Conservation (phyloP, 495 filamentous ascomycete species). For the Staphylotrichum tortipilum region DNA sequence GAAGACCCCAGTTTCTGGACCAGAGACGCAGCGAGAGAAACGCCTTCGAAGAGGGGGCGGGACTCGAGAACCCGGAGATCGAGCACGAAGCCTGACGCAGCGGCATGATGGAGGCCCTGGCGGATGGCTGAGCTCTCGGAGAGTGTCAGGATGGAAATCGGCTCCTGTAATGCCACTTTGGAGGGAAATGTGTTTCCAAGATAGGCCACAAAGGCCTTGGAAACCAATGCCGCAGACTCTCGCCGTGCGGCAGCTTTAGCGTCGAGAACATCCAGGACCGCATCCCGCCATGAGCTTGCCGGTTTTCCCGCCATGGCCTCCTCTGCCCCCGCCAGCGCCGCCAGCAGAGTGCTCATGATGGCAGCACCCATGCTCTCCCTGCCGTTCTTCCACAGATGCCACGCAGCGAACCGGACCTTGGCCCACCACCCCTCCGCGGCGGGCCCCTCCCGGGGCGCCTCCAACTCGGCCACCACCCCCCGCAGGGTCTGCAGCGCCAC, state of each 20-base stretch:
- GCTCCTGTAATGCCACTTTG: constrained; percentile 13
- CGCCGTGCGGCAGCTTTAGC: constrained; percentile 4
- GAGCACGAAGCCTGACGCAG: constrained; percentile 23
- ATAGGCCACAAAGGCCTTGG: constrained; percentile 25
- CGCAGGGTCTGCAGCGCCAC: constrained; percentile 41
- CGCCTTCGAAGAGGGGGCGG: constrained; percentile 57
- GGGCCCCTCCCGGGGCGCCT: background rate
- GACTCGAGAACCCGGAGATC: constrained; percentile 57
- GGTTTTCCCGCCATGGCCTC: background rate
- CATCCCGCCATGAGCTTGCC: background rate
- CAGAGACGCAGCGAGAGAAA: constrained; percentile 43
- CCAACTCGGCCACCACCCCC: constrained; percentile 25
- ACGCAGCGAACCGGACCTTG: constrained; percentile 46
- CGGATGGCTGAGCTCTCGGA: constrained; percentile 55
- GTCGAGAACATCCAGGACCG: constrained; percentile 6
- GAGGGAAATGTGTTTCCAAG: constrained; percentile 11
- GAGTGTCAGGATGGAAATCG: constrained; percentile 45
- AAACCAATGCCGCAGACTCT: constrained; percentile 23
- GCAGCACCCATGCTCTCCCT: constrained; percentile 56
- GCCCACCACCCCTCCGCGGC: constrained; percentile 43
- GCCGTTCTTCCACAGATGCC: constrained; percentile 56
- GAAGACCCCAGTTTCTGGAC: constrained; percentile 22
- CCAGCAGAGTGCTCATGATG: constrained; percentile 44
- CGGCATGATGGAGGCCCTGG: constrained; percentile 19
- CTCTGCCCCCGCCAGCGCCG: constrained; percentile 31